These are phyloP conservation scores for Lactarius indigo DNA, from an alignment of 768 basidiomycete species.

Conservation along the genomic window DNA sequence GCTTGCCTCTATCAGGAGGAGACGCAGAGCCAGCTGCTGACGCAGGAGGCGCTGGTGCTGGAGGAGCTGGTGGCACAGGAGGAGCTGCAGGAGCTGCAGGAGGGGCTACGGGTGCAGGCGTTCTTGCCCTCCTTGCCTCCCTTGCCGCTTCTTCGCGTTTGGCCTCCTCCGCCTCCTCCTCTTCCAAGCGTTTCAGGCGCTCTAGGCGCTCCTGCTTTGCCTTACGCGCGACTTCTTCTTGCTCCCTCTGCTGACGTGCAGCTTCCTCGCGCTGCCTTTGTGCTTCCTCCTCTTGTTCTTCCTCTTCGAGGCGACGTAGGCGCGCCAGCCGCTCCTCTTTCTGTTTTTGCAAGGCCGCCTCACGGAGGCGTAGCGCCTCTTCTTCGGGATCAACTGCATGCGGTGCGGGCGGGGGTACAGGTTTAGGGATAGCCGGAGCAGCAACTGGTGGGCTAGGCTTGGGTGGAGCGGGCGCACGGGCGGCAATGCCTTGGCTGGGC, in stretches of 20 bases:
- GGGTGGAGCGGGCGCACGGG: conserved; percentile 37
- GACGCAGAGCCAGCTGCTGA: conserved; percentile 33
- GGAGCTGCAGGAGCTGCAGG: conserved; percentile 33
- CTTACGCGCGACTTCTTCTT: conserved; percentile 26
- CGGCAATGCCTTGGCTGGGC: conserved; percentile 25
- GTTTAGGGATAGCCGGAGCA: conserved; percentile 35
- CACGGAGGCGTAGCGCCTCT: conserved; percentile 58
- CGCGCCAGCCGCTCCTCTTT: conserved; percentile 68
- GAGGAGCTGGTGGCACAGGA: conserved; percentile 31
- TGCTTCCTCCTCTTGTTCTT: conserved; percentile 57
- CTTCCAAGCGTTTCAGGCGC: conserved; percentile 17
- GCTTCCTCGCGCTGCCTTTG: conserved; percentile 39
- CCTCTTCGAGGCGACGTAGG: conserved; percentile 61
- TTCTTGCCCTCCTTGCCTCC: conserved; percentile 29
- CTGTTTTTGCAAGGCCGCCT: conserved; percentile 68
- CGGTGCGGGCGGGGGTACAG: conserved; percentile 36
- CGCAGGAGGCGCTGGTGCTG: conserved; percentile 40
- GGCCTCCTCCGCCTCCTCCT: conserved; percentile 23
- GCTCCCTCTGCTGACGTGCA: conserved; percentile 32
- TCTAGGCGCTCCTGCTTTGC: conserved; percentile 21
- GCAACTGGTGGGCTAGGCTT: conserved; percentile 26
- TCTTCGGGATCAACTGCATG: conserved; percentile 77
- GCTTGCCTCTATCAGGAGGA: conserved; percentile 50
- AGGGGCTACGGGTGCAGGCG: conserved; percentile 44
- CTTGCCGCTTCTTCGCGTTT: conserved; percentile 18